phyloP scores from a whole-genome alignment of 164 flowering plant species.

The Kingdonia uniflora region DNA sequence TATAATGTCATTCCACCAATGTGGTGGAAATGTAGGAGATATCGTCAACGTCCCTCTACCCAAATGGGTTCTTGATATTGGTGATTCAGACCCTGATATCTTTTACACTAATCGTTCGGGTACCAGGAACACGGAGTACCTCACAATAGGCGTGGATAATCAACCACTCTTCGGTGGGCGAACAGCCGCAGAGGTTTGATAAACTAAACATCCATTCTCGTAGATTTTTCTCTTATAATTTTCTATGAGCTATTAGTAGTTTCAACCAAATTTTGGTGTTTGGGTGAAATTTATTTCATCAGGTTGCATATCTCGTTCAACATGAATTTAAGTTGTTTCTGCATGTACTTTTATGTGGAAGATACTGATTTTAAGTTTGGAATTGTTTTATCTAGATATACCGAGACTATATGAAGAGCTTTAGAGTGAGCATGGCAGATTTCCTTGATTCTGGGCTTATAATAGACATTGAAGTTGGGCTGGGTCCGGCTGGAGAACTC shows the following conservation, averaged over 20 bases:
- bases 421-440: too few relatives aligned
- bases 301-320: too few relatives aligned
- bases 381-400: too few relatives aligned
- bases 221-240: neutral
- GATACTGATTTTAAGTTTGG: too few relatives aligned
- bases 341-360: too few relatives aligned
- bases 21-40: conserved; percentile 80
- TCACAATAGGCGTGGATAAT: conserved; percentile 58
- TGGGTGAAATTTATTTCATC: too few relatives aligned
- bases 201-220: neutral
- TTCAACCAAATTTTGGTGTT: neutral
- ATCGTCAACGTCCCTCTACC: conserved; percentile 60
- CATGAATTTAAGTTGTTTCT: too few relatives aligned
- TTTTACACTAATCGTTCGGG: conserved; percentile 65
- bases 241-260: neutral
- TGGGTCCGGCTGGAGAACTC: too few relatives aligned
- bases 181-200: conserved; percentile 63
- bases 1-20: too few relatives aligned
- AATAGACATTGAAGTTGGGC: too few relatives aligned
- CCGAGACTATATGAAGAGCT: too few relatives aligned
- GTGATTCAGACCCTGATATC: conserved; percentile 60
- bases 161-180: conserved; percentile 54
- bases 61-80: conserved; percentile 54
- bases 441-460: too few relatives aligned
- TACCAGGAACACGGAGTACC: conserved; percentile 52